Evolutionary conservation across 371 early-diverging fungal species (phyloP).

Genomic region (Mucor lusitanicus): DNA sequence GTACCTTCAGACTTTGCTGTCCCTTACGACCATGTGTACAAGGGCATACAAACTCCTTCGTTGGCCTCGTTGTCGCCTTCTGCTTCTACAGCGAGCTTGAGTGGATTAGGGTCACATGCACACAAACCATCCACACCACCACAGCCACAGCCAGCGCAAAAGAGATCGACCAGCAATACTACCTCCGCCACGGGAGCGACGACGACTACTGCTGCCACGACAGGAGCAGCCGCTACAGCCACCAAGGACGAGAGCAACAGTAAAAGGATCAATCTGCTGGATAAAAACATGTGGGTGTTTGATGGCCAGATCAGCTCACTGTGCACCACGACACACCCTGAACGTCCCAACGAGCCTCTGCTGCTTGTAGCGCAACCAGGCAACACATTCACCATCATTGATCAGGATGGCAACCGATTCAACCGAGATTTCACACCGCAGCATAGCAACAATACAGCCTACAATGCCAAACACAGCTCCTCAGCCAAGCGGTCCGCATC

Average conservation of each 20-base stretch:
- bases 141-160: neutral
- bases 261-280: slow-evolving; percentile 32
- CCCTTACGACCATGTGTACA: slow-evolving; percentile 12
- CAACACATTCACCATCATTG: slow-evolving; percentile 61
- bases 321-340: slow-evolving; percentile 41
- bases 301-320: slow-evolving; percentile 60
- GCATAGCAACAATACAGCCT: neutral
- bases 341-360: slow-evolving; percentile 45
- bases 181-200: neutral
- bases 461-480: neutral
- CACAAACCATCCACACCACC: neutral
- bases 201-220: neutral
- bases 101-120: neutral
- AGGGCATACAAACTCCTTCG: slow-evolving; percentile 19
- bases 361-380: slow-evolving; percentile 66
- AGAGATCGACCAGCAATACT: neutral
- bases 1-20: slow-evolving; percentile 8
- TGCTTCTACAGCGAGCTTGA: slow-evolving; percentile 14
- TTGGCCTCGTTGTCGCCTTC: slow-evolving; percentile 21
- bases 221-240: neutral
- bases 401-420: slow-evolving; percentile 56
- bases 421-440: slow-evolving; percentile 52
- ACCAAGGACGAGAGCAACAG: neutral
- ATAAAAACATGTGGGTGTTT: slow-evolving; percentile 62
- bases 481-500: neutral